A percentile compares a stretch with the other conserved stretches of the same genome.
Conservation (phyloP, 75 land plant species). For the Pinus tabuliformis region DNA sequence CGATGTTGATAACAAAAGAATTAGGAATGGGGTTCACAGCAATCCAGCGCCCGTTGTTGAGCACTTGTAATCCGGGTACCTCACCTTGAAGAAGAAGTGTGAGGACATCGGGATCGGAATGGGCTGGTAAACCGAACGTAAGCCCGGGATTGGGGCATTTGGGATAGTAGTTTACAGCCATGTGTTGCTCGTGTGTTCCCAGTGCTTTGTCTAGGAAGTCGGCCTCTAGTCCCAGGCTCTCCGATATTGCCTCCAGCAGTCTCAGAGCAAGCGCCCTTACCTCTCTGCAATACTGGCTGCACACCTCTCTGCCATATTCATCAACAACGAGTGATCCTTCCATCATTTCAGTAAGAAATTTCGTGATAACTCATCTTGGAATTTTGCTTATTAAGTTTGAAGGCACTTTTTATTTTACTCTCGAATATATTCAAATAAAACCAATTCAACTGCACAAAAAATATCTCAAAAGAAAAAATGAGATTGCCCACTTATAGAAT, state of each 20-base stretch:
- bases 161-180: conserved; percentile 73
- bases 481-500: too few species aligned
- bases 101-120: conserved; percentile 58
- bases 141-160: conserved; percentile 71
- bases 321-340: too few species aligned
- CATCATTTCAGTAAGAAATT: too few species aligned
- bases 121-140: conserved; percentile 64
- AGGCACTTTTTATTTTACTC: too few species aligned
- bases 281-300: conserved; percentile 27
- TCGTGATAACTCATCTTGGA: too few species aligned
- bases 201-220: conserved; percentile 34
- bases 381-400: rapidly evolving
- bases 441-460: not conserved
- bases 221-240: conserved; percentile 54
- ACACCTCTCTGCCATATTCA: conserved; percentile 25
- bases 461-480: too few species aligned
- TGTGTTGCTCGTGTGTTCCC: conserved; percentile 52
- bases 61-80: conserved; percentile 52
- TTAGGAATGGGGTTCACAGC: conserved; percentile 52
- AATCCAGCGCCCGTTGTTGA: conserved; percentile 38
- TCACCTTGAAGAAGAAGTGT: conserved; percentile 60
- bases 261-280: conserved; percentile 25
- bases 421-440: too few species aligned
- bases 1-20: conserved; percentile 60
- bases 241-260: conserved; percentile 47